phyloP scores from a whole-genome alignment of 768 basidiomycete genomes.

The Leccinum broughii region DNA sequence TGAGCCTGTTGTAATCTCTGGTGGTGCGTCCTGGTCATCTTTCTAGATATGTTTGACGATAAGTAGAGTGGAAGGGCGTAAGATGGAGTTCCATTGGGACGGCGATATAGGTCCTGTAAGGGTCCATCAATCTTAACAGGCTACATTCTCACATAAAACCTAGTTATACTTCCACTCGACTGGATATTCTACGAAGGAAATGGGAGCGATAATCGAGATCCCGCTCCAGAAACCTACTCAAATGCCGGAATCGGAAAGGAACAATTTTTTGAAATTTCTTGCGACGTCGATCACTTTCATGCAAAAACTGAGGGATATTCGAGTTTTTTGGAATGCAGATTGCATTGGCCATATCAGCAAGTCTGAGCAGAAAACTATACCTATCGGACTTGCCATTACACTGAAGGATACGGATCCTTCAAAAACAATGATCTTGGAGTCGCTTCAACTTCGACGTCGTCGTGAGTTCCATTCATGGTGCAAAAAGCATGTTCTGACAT shows the following conservation, averaged over 20 bases:
- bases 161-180: slow-evolving; percentile 68
- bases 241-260: slow-evolving; percentile 57
- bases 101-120: slow-evolving; percentile 57
- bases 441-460: slow-evolving; percentile 43
- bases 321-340: slow-evolving; percentile 76
- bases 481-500: too few relatives aligned
- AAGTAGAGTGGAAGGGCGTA: slow-evolving; percentile 49
- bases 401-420: slow-evolving; percentile 51
- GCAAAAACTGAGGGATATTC: slow-evolving; percentile 68
- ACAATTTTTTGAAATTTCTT: slow-evolving; percentile 87
- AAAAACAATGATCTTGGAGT: slow-evolving; percentile 54
- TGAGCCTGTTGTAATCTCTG: slow-evolving; percentile 73
- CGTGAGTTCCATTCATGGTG: not conserved
- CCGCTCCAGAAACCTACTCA: slow-evolving; percentile 71
- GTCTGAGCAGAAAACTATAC: slow-evolving; percentile 39
- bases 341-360: slow-evolving; percentile 50
- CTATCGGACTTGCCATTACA: slow-evolving; percentile 51
- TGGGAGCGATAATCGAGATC: slow-evolving; percentile 87
- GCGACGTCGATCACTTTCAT: slow-evolving; percentile 92
- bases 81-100: slow-evolving; percentile 96
- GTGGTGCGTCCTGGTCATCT: slow-evolving; percentile 41
- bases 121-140: slow-evolving; percentile 35
- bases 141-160: not conserved
- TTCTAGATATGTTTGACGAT: slow-evolving; percentile 18
- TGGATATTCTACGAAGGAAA: slow-evolving; percentile 48